These are phyloP conservation scores for Phragmites australis DNA, from an alignment of 176 grass and related monocot genomes.

Conservation along the genomic window DNA sequence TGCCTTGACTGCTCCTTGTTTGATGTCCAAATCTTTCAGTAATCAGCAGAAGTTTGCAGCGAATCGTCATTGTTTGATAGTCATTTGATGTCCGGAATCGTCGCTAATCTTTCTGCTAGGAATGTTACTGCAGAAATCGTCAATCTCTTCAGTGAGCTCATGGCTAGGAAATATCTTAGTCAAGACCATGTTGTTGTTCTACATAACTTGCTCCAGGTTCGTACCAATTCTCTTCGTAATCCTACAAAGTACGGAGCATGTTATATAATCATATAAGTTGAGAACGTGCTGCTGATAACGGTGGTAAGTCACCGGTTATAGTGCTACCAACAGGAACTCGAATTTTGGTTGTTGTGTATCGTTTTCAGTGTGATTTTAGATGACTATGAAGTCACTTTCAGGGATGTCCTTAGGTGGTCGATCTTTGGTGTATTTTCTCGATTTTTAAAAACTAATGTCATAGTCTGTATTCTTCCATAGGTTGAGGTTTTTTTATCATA, in stretches of 20 bases:
- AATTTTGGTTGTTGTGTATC: too few relatives aligned
- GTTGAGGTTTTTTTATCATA: too few relatives aligned
- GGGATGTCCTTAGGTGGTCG: too few relatives aligned
- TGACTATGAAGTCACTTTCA: too few relatives aligned
- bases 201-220: constrained; percentile 88
- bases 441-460: too few relatives aligned
- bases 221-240: constrained; percentile 25
- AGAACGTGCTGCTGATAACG: too few relatives aligned
- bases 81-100: constrained; percentile 58
- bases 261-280: neutral
- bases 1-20: constrained; percentile 78
- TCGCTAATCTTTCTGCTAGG: constrained; percentile 76
- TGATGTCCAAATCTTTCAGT: constrained; percentile 72
- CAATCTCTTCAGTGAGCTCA: constrained; percentile 76
- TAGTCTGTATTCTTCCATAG: too few relatives aligned
- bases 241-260: constrained; percentile 16
- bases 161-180: constrained; percentile 63
- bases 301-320: too few relatives aligned
- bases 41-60: constrained; percentile 73
- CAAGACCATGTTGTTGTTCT: constrained; percentile 68
- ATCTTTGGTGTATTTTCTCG: too few relatives aligned
- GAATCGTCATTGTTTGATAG: constrained; percentile 52
- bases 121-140: constrained; percentile 86
- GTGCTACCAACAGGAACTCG: too few relatives aligned
- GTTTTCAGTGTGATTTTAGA: too few relatives aligned